phyloP scores from a whole-genome alignment of 73 alveolate genomes.

The Paramecium primaurelia region DNA sequence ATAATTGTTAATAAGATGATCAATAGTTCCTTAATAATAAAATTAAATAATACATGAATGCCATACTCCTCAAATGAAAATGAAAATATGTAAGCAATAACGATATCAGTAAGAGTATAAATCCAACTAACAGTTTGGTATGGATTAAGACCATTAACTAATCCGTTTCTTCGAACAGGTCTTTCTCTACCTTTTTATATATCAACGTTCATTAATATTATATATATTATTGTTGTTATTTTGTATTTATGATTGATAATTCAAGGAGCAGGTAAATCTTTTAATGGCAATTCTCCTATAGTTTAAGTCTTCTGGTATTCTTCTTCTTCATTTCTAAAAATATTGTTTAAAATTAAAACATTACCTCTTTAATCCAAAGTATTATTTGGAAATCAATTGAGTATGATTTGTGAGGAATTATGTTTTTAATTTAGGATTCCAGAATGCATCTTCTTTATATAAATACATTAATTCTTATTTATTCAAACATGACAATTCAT shows the following conservation, averaged over 20 bases:
- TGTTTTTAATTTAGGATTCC: conserved; percentile 73
- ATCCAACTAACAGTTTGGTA: background rate
- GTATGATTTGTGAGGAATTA: conserved; percentile 58
- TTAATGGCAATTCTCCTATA: background rate
- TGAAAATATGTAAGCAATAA: background rate
- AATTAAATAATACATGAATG: background rate
- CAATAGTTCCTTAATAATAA: background rate
- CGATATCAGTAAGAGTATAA: background rate
- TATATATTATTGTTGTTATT: background rate
- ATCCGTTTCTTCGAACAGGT: conserved; percentile 14
- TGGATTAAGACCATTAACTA: conserved; percentile 37
- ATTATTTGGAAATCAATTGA: background rate
- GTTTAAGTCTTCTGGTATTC: background rate
- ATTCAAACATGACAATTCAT: conserved; percentile 67
- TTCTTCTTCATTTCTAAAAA: background rate
- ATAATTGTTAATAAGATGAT: background rate
- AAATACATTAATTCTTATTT: conserved; percentile 62
- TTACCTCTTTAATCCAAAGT: conserved; percentile 30
- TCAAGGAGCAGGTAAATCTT: conserved; percentile 29
- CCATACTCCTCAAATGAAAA: background rate
- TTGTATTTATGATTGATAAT: background rate
- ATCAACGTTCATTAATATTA: background rate
- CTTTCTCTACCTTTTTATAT: conserved; percentile 27
- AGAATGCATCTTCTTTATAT: conserved; percentile 72
- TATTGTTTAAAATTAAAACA: background rate